phyloP scores from a whole-genome alignment of 345 rosid species.

The Salix udensis region DNA sequence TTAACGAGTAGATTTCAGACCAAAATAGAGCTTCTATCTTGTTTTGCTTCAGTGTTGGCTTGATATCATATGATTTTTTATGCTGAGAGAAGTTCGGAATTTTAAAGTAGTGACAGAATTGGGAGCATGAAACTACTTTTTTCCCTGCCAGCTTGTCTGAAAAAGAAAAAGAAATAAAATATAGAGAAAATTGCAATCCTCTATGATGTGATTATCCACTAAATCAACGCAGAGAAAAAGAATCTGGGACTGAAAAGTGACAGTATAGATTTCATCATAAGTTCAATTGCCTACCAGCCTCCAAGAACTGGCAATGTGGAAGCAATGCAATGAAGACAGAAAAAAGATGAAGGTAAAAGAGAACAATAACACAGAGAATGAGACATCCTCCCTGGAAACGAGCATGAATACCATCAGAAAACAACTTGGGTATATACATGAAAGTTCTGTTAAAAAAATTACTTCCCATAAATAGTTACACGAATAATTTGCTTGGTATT shows the following conservation, averaged over 20 bases:
- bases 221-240: not conserved
- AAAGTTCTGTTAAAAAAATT: not conserved
- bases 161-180: not conserved
- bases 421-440: not conserved
- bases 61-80: not conserved
- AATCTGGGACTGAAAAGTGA: not conserved
- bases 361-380: not conserved
- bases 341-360: not conserved
- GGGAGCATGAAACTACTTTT: not conserved
- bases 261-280: not conserved
- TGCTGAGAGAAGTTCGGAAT: not conserved
- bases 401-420: not conserved
- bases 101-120: not conserved
- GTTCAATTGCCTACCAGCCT: not conserved
- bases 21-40: not conserved
- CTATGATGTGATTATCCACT: not conserved
- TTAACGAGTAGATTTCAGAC: not conserved
- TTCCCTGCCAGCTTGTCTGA: not conserved
- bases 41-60: not conserved
- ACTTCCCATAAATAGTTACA: not conserved
- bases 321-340: not conserved
- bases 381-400: not conserved
- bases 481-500: not conserved
- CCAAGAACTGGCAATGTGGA: not conserved
- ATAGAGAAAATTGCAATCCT: not conserved